phyloP scores from a whole-genome alignment of 2,329 filamentous ascomycete genomes.

The Penicillium sp. region DNA sequence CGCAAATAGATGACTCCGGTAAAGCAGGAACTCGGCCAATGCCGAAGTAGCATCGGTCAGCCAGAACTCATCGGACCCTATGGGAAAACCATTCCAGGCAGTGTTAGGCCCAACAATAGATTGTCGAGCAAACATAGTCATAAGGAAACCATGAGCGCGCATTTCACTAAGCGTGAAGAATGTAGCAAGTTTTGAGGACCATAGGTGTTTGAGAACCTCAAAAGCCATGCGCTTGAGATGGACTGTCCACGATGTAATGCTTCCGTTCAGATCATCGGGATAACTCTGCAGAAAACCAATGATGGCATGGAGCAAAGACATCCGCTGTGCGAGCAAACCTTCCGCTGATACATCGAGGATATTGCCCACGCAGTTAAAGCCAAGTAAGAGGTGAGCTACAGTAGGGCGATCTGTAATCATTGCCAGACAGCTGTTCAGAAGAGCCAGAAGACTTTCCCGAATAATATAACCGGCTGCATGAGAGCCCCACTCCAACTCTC shows the following conservation, averaged over 20 bases:
- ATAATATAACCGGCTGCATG: slow-evolving; percentile 72
- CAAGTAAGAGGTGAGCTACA: slow-evolving; percentile 85
- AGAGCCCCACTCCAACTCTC: slow-evolving; percentile 71
- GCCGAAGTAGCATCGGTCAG: slow-evolving; percentile 64
- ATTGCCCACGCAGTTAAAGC: slow-evolving; percentile 74
- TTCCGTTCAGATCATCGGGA: slow-evolving; percentile 60
- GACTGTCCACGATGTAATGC: slow-evolving; percentile 66
- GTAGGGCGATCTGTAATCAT: slow-evolving; percentile 74
- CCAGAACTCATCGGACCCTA: slow-evolving; percentile 65
- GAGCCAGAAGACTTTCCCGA: slow-evolving; percentile 80
- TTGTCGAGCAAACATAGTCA: slow-evolving; percentile 70
- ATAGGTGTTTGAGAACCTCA: slow-evolving; percentile 74
- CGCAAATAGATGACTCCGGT: slow-evolving; percentile 74
- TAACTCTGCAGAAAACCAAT: slow-evolving; percentile 68
- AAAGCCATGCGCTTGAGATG: slow-evolving; percentile 66
- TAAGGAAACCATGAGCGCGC: slow-evolving; percentile 74
- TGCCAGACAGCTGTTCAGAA: slow-evolving; percentile 75
- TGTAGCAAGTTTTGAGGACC: slow-evolving; percentile 77
- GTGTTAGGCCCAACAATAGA: slow-evolving; percentile 66
- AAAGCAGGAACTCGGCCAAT: slow-evolving; percentile 72
- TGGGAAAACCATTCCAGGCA: slow-evolving; percentile 68
- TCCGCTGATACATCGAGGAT: slow-evolving; percentile 65
- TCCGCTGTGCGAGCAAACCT: slow-evolving; percentile 66
- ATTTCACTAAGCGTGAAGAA: slow-evolving; percentile 74
- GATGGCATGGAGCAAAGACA: slow-evolving; percentile 80